These are phyloP conservation scores for Parmales sp. DNA, from an alignment of 108 stramenopile genomes.

Conservation along the genomic window DNA sequence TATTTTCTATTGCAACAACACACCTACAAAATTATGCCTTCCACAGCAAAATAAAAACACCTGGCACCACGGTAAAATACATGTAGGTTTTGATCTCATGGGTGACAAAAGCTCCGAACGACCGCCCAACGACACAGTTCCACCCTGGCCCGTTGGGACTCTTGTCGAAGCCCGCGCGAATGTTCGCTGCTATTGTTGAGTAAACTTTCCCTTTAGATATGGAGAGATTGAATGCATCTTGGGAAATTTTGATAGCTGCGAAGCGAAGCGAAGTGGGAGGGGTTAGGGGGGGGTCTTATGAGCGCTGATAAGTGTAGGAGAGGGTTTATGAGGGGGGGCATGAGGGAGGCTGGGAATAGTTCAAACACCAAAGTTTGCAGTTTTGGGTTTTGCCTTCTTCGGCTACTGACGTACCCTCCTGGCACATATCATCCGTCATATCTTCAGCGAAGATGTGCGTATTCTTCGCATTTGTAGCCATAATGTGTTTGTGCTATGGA, in stretches of 20 bases:
- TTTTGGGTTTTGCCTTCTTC: too few relatives aligned
- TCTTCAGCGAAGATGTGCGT: constrained; percentile 1
- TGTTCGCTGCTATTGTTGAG: constrained; percentile 15
- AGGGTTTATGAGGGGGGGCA: too few relatives aligned
- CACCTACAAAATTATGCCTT: too few relatives aligned
- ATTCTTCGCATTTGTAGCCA: too few relatives aligned
- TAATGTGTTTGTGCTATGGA: too few relatives aligned
- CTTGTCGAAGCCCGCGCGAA: constrained; percentile 31
- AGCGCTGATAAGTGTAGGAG: too few relatives aligned
- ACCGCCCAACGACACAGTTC: constrained; percentile 39
- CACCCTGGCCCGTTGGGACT: constrained; percentile 40
- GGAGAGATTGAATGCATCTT: not conserved
- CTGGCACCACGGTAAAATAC: constrained; percentile 43
- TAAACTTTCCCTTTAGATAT: constrained; percentile 14
- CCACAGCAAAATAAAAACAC: constrained; percentile 46
- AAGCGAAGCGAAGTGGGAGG: too few relatives aligned
- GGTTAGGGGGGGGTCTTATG: too few relatives aligned
- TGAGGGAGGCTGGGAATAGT: too few relatives aligned
- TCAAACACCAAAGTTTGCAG: too few relatives aligned
- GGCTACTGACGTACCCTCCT: too few relatives aligned
- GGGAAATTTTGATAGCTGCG: not conserved
- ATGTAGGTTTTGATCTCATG: constrained; percentile 54
- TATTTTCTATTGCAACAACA: too few relatives aligned
- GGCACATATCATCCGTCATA: constrained; percentile 1
- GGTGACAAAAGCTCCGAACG: constrained; percentile 48